Base-by-base conservation (phyloP, 306 rosid genomes). In the Phaseolus lunatus region DNA sequence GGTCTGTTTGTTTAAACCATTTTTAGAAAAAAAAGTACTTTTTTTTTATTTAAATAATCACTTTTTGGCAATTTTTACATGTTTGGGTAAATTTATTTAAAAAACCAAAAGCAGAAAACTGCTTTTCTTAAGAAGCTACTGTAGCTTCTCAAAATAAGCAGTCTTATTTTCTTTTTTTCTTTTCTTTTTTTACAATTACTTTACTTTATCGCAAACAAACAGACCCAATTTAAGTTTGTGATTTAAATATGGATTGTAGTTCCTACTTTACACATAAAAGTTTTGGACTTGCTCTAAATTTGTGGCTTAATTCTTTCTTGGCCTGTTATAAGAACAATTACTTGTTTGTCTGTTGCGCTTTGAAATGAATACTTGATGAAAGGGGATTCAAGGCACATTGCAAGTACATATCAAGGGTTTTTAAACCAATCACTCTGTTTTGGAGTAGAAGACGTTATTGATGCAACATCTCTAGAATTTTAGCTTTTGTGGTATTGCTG, bases 401-500 rank as follows among this genome's bases (percentile, higher is more conserved):
- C 70, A 45, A 33, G n/a, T 45, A 22, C 45, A 65, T 72, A 47
- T 53, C 48, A 64, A 67, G 14, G 10, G 18, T 39, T 68, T 53
- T 53, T 37, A 53, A 24, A 10, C 41, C 39, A 15, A 29, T 78
- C 39, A 31, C 47, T 67, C 58, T 39, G 75, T 50, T 73, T 33
- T 49, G 61, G 49, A 37, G 33, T 59, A 27, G 47, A 44, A 74
- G 78, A 33, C 24, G n/a, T 44, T 72, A 50, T 50, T 53, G 45
- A 26, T 52, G 68, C 49, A 43, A 3, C 61, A 14, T 80, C 50
- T 41, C 45, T 65, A 35, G 72, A 80, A 72, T 61, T 61, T 61
- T 43, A 24, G 72, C 18, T 61, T 23, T 37, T 37, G 44, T 48
- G 64, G 68, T 27, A n/a, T 70, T 63, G 50, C 45, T 79, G 47